Conservation (phyloP, 2,329 filamentous ascomycete species). For the Arthrinium phaeospermum region DNA sequence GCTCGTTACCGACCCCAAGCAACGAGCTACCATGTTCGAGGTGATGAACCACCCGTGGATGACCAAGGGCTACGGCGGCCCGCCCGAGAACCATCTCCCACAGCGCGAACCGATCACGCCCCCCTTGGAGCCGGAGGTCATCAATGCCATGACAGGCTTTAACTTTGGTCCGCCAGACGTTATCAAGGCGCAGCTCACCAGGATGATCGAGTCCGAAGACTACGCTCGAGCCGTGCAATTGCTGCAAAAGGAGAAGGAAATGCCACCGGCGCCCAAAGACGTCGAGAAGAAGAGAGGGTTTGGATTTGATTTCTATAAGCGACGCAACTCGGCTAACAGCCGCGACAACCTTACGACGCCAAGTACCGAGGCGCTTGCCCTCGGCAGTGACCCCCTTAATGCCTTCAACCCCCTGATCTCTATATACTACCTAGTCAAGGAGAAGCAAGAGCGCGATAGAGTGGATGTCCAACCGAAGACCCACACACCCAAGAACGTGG, state of each 20-base stretch:
- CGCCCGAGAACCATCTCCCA: slow-evolving; percentile 90
- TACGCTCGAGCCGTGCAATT: slow-evolving; percentile 85
- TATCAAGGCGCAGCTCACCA: slow-evolving; percentile 81
- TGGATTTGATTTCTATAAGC: slow-evolving; percentile 94
- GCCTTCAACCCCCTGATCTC: slow-evolving; percentile 92
- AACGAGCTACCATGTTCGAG: slow-evolving; percentile 85
- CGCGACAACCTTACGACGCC: slow-evolving; percentile 83
- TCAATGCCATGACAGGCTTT: slow-evolving; percentile 96
- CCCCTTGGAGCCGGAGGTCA: slow-evolving; percentile 81
- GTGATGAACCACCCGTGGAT: slow-evolving; percentile 98
- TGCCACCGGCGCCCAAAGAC: slow-evolving; percentile 61
- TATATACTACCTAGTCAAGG: slow-evolving; percentile 93
- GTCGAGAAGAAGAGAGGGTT: slow-evolving; percentile 88
- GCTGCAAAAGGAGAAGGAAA: slow-evolving; percentile 70
- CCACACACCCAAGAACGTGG: slow-evolving; percentile 44
- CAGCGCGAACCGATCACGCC: slow-evolving; percentile 82
- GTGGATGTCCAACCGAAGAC: slow-evolving; percentile 40
- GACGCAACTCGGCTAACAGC: slow-evolving; percentile 86
- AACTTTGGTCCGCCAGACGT: slow-evolving; percentile 90
- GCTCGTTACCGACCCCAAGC: slow-evolving; percentile 91
- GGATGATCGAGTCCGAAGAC: slow-evolving; percentile 90
- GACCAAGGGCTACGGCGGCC: slow-evolving; percentile 83
- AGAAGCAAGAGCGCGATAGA: slow-evolving; percentile 86
- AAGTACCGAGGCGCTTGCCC: slow-evolving; percentile 83
- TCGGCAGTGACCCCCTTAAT: slow-evolving; percentile 87